Percentiles rank a stretch among this genome's conserved stretches.
These are phyloP conservation scores for Neostapfia colusana DNA, from an alignment of 176 grass and related monocot genomes.

Conservation along the genomic window DNA sequence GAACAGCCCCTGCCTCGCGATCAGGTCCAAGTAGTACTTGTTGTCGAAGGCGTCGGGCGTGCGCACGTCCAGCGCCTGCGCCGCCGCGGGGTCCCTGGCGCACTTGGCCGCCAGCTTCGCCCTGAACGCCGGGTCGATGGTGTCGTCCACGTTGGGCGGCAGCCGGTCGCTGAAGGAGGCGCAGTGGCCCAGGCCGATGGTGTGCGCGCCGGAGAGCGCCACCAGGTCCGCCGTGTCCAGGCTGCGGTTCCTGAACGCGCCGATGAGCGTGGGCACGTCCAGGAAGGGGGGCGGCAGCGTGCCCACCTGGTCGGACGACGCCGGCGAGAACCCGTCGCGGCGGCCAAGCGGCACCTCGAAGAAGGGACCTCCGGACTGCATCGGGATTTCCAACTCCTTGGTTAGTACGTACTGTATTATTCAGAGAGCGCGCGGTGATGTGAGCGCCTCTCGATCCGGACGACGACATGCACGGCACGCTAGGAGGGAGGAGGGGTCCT, in stretches of 20 bases:
- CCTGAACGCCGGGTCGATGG: conserved; percentile 29
- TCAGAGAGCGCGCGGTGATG: too few relatives aligned
- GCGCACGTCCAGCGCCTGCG: conserved; percentile 32
- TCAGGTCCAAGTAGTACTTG: conserved; percentile 55
- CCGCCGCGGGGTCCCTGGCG: neutral
- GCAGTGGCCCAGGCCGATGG: conserved; percentile 54
- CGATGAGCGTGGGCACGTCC: conserved; percentile 1
- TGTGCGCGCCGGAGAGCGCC: conserved; percentile 65
- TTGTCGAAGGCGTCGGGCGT: conserved; percentile 57
- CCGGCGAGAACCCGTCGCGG: conserved; percentile 26
- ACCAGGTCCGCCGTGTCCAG: conserved; percentile 49
- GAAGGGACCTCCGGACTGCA: conserved; percentile 34
- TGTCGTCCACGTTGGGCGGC: conserved; percentile 1
- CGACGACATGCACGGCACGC: too few relatives aligned
- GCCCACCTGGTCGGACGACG: neutral
- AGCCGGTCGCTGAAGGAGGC: conserved; percentile 33
- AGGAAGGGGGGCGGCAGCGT: conserved; percentile 29
- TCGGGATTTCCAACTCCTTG: too few relatives aligned
- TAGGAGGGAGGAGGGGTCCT: too few relatives aligned
- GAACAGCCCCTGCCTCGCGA: conserved; percentile 40
- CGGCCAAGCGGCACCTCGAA: conserved; percentile 47
- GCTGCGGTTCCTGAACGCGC: neutral
- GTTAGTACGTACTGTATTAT: too few relatives aligned
- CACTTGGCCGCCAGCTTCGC: conserved; percentile 29
- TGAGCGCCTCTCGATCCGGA: too few relatives aligned